phyloP scores from a whole-genome alignment of 2,329 filamentous ascomycete species.

The Thelonectria olida region DNA sequence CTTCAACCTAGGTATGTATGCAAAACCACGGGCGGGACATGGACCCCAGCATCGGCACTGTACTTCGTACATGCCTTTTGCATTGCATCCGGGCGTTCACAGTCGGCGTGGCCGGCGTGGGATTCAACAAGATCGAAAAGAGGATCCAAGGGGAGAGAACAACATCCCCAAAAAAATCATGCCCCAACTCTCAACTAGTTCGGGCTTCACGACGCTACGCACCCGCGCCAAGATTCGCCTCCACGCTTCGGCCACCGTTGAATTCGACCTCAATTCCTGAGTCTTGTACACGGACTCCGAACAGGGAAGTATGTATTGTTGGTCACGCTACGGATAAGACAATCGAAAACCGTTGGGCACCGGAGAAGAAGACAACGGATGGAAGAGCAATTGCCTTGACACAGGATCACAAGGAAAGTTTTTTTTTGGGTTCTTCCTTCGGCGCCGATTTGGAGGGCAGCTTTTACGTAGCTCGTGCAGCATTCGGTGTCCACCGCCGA shows the following conservation, averaged over 20 bases:
- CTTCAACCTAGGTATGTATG: slow-evolving; percentile 8
- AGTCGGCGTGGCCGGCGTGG: slow-evolving; percentile 5
- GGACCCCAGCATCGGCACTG: slow-evolving; percentile 17
- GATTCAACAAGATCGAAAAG: slow-evolving; percentile 44
- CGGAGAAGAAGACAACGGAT: neutral
- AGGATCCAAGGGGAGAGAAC: slow-evolving; percentile 32
- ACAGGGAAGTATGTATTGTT: neutral
- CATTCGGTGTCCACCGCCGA: slow-evolving; percentile 14
- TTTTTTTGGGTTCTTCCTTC: neutral
- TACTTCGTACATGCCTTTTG: slow-evolving; percentile 15
- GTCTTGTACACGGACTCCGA: neutral
- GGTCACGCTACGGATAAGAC: neutral
- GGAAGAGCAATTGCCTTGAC: neutral
- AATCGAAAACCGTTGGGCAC: neutral
- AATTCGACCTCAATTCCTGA: neutral
- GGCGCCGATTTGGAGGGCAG: slow-evolving; percentile 12
- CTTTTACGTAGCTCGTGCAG: slow-evolving; percentile 10
- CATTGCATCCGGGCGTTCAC: slow-evolving; percentile 6
- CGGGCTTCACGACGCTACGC: slow-evolving; percentile 11
- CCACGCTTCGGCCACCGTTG: neutral
- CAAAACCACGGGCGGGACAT: slow-evolving; percentile 25
- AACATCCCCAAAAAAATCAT: slow-evolving; percentile 42
- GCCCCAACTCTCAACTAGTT: slow-evolving; percentile 37
- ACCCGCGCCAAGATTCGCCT: neutral
- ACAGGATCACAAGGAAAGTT: neutral